These are phyloP conservation scores for Zizania latifolia DNA, from an alignment of 176 grass and related monocot genomes.

Conservation along the genomic window DNA sequence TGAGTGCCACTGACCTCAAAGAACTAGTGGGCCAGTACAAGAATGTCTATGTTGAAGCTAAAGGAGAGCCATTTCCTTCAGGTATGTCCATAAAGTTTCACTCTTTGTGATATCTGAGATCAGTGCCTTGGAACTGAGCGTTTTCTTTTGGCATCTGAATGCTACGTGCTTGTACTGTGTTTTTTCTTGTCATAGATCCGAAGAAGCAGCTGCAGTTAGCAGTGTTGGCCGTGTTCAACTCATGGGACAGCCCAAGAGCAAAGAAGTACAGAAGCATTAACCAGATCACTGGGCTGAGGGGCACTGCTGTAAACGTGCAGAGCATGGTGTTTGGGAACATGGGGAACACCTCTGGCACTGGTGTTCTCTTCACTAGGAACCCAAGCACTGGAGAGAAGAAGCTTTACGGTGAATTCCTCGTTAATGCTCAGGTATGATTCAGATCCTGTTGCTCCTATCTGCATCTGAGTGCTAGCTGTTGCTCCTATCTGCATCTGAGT, in stretches of 20 bases:
- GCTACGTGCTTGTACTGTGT: neutral
- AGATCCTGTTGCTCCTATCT: neutral
- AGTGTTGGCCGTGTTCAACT: slow-evolving; percentile 75
- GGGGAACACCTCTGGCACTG: slow-evolving; percentile 87
- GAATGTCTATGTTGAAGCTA: slow-evolving; percentile 72
- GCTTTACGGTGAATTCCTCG: slow-evolving; percentile 91
- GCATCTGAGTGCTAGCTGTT: neutral
- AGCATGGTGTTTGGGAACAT: slow-evolving; percentile 99
- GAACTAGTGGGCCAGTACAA: slow-evolving; percentile 80
- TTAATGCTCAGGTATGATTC: slow-evolving; percentile 70
- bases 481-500: neutral
- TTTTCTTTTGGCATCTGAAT: neutral
- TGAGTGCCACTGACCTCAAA: slow-evolving; percentile 70
- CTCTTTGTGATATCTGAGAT: neutral
- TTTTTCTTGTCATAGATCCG: slow-evolving; percentile 44
- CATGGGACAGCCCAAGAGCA: slow-evolving; percentile 87
- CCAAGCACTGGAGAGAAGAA: slow-evolving; percentile 96
- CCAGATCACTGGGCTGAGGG: slow-evolving; percentile 69
- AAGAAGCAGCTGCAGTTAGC: slow-evolving; percentile 69
- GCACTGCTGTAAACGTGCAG: slow-evolving; percentile 95
- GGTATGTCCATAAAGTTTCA: slow-evolving; percentile 23
- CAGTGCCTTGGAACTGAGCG: neutral
- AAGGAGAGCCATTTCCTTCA: slow-evolving; percentile 77
- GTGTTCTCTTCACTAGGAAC: slow-evolving; percentile 94
- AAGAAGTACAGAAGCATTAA: slow-evolving; percentile 96